These are phyloP conservation scores for Amanita pseudoporphyria DNA, from an alignment of 768 basidiomycete species.

Conservation along the genomic window DNA sequence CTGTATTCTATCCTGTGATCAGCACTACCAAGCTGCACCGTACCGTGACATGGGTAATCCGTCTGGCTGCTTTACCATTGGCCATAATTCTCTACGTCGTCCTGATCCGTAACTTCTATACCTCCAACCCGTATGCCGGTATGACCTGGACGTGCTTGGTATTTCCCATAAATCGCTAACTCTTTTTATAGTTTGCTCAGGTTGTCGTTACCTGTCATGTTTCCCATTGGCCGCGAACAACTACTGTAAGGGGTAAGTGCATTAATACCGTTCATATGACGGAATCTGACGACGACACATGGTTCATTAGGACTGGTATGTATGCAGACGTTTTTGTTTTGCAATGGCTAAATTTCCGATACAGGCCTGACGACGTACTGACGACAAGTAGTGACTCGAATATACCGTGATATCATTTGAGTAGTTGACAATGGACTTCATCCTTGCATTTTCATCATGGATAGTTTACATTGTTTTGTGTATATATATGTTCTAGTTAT, in stretches of 20 bases:
- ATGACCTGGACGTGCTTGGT: conserved; percentile 17
- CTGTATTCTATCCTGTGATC: conserved; percentile 84
- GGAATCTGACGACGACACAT: conserved; percentile 7
- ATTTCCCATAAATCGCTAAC: conserved; percentile 2
- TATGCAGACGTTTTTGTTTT: neutral
- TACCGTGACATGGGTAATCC: conserved; percentile 60
- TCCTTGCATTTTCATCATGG: neutral
- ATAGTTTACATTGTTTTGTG: neutral
- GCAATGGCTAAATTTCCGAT: neutral
- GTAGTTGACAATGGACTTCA: neutral
- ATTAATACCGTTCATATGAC: neutral
- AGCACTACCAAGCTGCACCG: conserved; percentile 69
- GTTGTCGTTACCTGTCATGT: conserved; percentile 87
- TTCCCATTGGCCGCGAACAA: conserved; percentile 70
- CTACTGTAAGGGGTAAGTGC: conserved; percentile 48
- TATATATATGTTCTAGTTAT: neutral
- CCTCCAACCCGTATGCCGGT: conserved; percentile 77
- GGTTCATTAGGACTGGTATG: conserved; percentile 24
- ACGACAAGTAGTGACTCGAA: neutral
- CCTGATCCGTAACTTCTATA: conserved; percentile 84
- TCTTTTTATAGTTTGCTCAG: conserved; percentile 53
- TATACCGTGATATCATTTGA: too few species aligned
- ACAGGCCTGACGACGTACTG: conserved; percentile 12
- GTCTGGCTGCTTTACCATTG: conserved; percentile 65
- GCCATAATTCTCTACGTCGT: conserved; percentile 76